Evolutionary conservation across 306 rosid species (phyloP), one percentile per base, ranked within the genome.

Genomic region (Dryas alaskensis): DNA sequence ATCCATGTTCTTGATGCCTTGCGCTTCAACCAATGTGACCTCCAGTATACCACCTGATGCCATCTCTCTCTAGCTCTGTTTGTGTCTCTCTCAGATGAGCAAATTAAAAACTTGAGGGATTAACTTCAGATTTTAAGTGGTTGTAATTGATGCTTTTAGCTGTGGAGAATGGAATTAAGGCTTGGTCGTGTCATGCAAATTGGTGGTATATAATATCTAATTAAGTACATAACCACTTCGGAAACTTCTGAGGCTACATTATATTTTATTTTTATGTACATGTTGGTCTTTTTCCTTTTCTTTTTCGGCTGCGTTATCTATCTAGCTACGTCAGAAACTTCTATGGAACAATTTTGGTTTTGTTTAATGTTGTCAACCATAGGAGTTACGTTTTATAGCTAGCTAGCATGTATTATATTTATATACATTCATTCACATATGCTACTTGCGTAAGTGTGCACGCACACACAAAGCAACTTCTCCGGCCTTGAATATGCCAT

Each of bases 1-100:
- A 55, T 70, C 65, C 75, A 70, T 55, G 74, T 54, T 40, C 47
- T 54, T 70, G 42, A 70, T 64, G 43, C 43, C 65, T 45, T 46
- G 48, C 4, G 75, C 65, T 55, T 70, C 65, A 44, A 70, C 10
- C 54, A 70, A 59, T 22, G n/a, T 43, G 53, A 54, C 75, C 45
- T 71, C 65, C 65, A 71, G 7, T 2, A 14, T n/a, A 44, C 65
- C 65, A 13, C 17, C 55, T 13, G 37, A 31, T 31, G 42, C 55
- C 43, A 66, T 31, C 4, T 31, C 59, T 50, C 44, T 10, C 5
- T 66, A 48, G 19, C 17, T 13, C 58, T 27, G 7, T 16, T 44
- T 4, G 11, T 37, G 3, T 51, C 74, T 54, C 64, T 51, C 48
- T 2, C 4, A 2, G 44, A 53, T 69, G 55, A 46, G 44, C 8